A percentile compares a stretch with the other conserved stretches of the same genome.
Evolutionary conservation across 768 basidiomycete species (phyloP).

Genomic region (Kwoniella sp.): DNA sequence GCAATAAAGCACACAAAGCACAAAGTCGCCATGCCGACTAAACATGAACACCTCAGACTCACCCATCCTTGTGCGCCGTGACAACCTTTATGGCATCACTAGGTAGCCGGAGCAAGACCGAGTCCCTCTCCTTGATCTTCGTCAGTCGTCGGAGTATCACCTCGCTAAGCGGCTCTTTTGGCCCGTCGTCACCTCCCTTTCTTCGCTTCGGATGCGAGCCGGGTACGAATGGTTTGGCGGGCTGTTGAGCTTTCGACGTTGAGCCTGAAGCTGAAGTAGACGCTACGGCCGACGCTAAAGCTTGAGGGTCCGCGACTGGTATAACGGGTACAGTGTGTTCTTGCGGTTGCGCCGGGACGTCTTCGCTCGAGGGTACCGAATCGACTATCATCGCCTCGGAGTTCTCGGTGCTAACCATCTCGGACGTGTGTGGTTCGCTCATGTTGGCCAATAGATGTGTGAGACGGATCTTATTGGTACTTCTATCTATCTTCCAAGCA

Average conservation of each 20-base stretch:
- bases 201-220: constrained; percentile 2
- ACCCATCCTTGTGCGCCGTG: constrained; percentile 74
- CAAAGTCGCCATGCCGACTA: too few relatives aligned
- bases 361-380: background rate
- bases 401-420: background rate
- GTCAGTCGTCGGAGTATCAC: constrained; percentile 40
- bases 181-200: constrained; percentile 3
- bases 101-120: constrained; percentile 77
- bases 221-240: too few relatives aligned
- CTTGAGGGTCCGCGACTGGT: background rate
- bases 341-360: background rate
- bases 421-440: background rate
- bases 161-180: constrained; percentile 35
- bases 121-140: constrained; percentile 68
- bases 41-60: constrained; percentile 48
- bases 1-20: too few relatives aligned
- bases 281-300: background rate
- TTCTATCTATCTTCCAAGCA: too few relatives aligned
- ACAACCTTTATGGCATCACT: constrained; percentile 76
- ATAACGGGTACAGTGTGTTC: background rate
- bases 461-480: too few relatives aligned
- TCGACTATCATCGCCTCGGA: background rate
- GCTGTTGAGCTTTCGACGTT: background rate
- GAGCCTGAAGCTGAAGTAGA: background rate
- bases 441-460: too few relatives aligned